Base-by-base conservation (phyloP, 129 eudicot species). In the sunflower (Helianthus annuus) region DNA sequence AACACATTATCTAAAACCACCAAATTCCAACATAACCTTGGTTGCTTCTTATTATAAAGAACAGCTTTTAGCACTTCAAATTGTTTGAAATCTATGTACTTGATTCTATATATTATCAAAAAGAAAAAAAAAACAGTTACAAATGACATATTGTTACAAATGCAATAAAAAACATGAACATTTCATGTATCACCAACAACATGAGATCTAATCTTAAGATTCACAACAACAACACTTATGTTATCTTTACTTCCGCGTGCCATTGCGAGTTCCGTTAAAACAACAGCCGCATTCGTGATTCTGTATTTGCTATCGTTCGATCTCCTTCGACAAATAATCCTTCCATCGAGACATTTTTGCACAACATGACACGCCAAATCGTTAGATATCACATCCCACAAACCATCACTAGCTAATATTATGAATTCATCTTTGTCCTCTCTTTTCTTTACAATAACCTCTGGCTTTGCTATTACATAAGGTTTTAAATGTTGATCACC, bases 201-300 rank as follows among this genome's bases (percentile, higher is more conserved):
- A 38, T 38, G 24, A 75, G 71, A 74, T 64, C 58, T 75, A 66
- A 44, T 45, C 49, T 56, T 71, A 22, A 86, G 78, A 27, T 80
- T 81, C 9, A 87, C 84, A 0, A 84, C 89, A 3, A 85, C 24
- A 24, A 80, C 88, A 9, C 90, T 88, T 4, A 88, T 73, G 65
- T 88, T 88, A 54, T 88, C 95, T 45, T 69, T 70, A 63, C 95
- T 83, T 0, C 95, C 90, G 17, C 80, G 67, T 15, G 88, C 95
- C 61, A 83, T 76, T 6, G 95, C 95, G 8, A 88, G 40, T 52
- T 81, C 83, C 1, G 85, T 72, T 42, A 88, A 76, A 22, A 83
- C 65, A 2, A 80, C 77, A 1, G 95, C 95, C 3, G 91, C 91
- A 57, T 70, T 76, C 0, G 36, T 77, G 16, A 72, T 75, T 42